Base-by-base conservation (phyloP, 371 early-diverging fungal genomes). In the Mortierella sp. region DNA sequence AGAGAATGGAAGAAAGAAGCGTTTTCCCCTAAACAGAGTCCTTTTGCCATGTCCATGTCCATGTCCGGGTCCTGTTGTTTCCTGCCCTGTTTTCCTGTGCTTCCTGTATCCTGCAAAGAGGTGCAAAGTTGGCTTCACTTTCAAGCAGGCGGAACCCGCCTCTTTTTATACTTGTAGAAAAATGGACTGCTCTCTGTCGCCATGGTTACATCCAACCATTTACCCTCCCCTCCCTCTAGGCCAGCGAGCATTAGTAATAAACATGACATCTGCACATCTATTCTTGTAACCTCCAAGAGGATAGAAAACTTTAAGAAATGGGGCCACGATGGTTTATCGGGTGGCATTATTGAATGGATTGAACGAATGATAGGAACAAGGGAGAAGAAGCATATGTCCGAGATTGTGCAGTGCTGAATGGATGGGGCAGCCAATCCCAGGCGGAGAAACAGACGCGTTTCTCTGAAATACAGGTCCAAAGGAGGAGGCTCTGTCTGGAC, bases 371-470 rank as follows among this genome's bases (percentile, higher is more conserved):
- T 19, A 61, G 61, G 59, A 28, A 55, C 10, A 13, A 16, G 50
- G 50, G 9, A 50, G 59, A 26, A 10, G 26, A n/a, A 54, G 54
- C n/a, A 26, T 55, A 11, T 26, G 28, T 14, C 5, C 59, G 61
- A 57, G 57, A 40, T 40, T 40, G 43, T 6, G 2, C 26, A 13
- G 26, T 11, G 6, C 43, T 40, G 43, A 14, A 34, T 31, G 61
- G 34, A 28, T 6, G 67, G 34, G 19, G 19, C 43, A 67, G 34
- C 67, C 67, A 67, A 67, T 67, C 67, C 67, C 21, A 11, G 43
- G 8, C 37, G 24, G 40, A 40, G 67, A 40, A 67, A 21, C 40
- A 37, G 40, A 70, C 71, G 71, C 71, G 71, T 70, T 43, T 40
- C 67, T 67, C 24, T 21, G 67, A 67, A 31, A 19, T 8, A 34